Evolutionary conservation across 1,284 basidiomycete species (phyloP), one percentile per base, ranked within the genome.

Genomic region (Fomitopsis schrenkii): DNA sequence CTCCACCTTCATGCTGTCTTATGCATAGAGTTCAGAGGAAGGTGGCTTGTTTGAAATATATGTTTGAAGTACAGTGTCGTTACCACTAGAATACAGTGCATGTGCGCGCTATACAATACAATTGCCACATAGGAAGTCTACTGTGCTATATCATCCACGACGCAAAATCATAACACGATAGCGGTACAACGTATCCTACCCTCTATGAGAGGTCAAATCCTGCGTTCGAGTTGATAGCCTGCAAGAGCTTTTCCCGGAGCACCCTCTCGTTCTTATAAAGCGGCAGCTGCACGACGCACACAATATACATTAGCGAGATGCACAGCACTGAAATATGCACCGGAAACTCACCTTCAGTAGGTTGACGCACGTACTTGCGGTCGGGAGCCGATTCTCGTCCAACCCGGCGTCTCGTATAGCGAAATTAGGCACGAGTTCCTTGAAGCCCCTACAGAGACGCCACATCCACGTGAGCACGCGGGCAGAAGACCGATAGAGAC

Each of bases 351-450:
- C 89, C 81, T 95, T 95, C 42, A 96, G 76, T 12, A 95, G 73
- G 72, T 97, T 97, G 38, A 94, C 90, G 69, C 95, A 97, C 0
- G 93, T 94, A 66, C 88, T 91, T 0, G 87, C 80, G 0, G 91
- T 91, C 0, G 94, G 95, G 56, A 97, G 75, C 8, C 95, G 82
- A 46, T 82, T 79, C 64, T 90, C 79, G 70, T 97, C 93, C 1
- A 69, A 69, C 1, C 91, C 91, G 10, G 88, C 83, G 64, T 91
- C 91, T 7, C 93, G 84, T 59, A 98, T 95, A 1, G 87, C 87
- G 68, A 97, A 97, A 59, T 88, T 84, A 0, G 95, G 95, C 19
- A 87, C 81, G 3, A 98, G 82, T 69, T 95, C 90, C 65, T 88
- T 89, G 80, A 98, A 98, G 0, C 95, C 94, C 9, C 86, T 93